A percentile compares a stretch with the other conserved stretches of the same genome.
Evolutionary conservation across 225 moss, liverwort and hornwort genomes (phyloP).

Genomic region (Sphagnum tenellum): DNA sequence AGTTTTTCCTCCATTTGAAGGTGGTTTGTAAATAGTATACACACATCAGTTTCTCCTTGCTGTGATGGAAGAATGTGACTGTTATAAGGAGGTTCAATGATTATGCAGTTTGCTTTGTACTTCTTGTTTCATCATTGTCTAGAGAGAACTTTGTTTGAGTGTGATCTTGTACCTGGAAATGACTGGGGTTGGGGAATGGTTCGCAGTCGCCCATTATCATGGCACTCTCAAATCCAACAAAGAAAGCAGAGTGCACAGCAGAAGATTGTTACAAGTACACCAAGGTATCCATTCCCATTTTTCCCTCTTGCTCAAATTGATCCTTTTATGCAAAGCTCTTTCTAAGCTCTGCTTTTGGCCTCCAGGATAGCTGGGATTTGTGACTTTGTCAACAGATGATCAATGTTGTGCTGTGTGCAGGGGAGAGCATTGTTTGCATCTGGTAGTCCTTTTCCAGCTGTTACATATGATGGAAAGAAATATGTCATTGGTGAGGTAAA

Average conservation of each 20-base stretch:
- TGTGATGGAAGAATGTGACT: not conserved
- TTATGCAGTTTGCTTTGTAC: no score
- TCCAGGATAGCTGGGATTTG: no score
- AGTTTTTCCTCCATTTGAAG: slow-evolving; percentile 7
- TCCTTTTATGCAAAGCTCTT: no score
- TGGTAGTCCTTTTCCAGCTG: slow-evolving; percentile 73
- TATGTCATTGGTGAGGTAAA: slow-evolving; percentile 41
- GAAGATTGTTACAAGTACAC: slow-evolving; percentile 61
- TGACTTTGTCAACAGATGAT: no score
- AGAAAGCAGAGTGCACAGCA: slow-evolving; percentile 77
- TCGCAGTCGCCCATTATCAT: slow-evolving; percentile 42
- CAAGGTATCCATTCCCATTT: slow-evolving; percentile 16
- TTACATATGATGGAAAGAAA: slow-evolving; percentile 45
- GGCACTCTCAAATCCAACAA: slow-evolving; percentile 75
- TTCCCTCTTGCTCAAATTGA: no score
- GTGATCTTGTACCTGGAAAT: no score
- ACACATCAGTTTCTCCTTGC: not conserved
- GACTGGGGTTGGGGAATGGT: no score
- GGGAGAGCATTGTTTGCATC: slow-evolving; percentile 77
- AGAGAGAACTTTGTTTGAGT: no score
- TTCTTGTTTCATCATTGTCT: no score
- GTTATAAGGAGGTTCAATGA: no score
- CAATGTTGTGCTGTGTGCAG: slow-evolving; percentile 24
- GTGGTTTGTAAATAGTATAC: no score
- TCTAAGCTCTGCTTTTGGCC: no score